A percentile compares a stretch with the other conserved stretches of the same genome.
These are phyloP conservation scores for Echites panduratus DNA, from an alignment of 257 asterid species.

Conservation along the genomic window DNA sequence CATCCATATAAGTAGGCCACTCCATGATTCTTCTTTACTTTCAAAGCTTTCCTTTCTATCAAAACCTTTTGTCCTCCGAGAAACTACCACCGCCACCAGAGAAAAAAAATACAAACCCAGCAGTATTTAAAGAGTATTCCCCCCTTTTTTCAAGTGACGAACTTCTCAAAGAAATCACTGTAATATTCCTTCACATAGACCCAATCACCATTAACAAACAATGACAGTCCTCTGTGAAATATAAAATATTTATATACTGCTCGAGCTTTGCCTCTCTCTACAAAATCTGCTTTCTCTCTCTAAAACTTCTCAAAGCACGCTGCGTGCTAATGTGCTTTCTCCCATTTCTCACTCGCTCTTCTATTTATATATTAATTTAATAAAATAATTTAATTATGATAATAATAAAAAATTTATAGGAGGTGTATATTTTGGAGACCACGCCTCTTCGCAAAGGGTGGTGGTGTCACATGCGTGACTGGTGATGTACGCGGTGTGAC, in stretches of 20 bases:
- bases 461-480: conserved; percentile 20
- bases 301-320: conserved; percentile 21
- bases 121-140: not conserved
- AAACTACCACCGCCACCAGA: not conserved
- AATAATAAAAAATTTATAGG: not conserved
- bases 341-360: conserved; percentile 6
- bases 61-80: not conserved
- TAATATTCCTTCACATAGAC: conserved; percentile 6
- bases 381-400: not conserved
- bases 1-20: conserved; percentile 77
- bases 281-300: conserved; percentile 25
- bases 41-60: not conserved
- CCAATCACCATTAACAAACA: conserved; percentile 3
- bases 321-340: conserved; percentile 15
- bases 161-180: conserved; percentile 3
- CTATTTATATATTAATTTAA: conserved; percentile 22
- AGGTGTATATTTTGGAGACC: conserved; percentile 1
- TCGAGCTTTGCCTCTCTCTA: conserved; percentile 11
- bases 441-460: conserved; percentile 22
- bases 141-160: not conserved
- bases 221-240: not conserved
- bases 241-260: too few species aligned
- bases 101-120: not conserved
- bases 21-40: conserved; percentile 33
- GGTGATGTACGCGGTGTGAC: conserved; percentile 16